Conservation (phyloP, 371 early-diverging fungal genomes). For the Sporodiniella umbellata region DNA sequence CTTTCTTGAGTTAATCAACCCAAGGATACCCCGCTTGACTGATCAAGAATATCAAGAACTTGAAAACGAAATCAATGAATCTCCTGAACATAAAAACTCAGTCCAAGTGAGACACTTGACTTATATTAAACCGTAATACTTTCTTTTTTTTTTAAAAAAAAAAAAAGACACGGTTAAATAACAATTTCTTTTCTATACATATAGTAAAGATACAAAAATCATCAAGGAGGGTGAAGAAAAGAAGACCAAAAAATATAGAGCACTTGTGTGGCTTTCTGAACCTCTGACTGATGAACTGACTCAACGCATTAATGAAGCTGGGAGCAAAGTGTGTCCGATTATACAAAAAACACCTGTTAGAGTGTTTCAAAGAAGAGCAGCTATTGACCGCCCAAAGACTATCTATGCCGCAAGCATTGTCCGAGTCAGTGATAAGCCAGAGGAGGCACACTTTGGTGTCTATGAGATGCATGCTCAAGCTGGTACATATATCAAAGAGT, state of each 20-base stretch:
- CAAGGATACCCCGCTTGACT: constrained; percentile 42
- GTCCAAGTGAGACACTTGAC: constrained; percentile 57
- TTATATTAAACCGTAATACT: constrained; percentile 35
- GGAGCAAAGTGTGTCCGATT: constrained; percentile 54
- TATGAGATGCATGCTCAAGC: constrained; percentile 82
- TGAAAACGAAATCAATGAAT: constrained; percentile 54
- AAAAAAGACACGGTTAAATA: not conserved
- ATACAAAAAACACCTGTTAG: constrained; percentile 94
- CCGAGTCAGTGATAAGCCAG: constrained; percentile 14
- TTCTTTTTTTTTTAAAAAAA: too few species aligned
- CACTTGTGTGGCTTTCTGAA: constrained; percentile 69
- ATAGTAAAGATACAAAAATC: constrained; percentile 43
- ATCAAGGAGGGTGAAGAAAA: constrained; percentile 86
- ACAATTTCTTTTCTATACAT: not conserved
- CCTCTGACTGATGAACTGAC: constrained; percentile 54
- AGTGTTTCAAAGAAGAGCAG: constrained; percentile 82
- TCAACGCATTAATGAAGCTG: constrained; percentile 45
- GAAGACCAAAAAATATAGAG: constrained; percentile 82
- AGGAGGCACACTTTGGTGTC: constrained; percentile 49
- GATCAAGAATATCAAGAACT: constrained; percentile 46
- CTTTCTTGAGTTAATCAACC: constrained; percentile 85
- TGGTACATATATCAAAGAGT: constrained; percentile 99
- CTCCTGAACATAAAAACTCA: constrained; percentile 37
- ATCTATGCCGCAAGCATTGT: constrained; percentile 52
- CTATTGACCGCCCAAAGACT: constrained; percentile 68